Evolutionary conservation across 345 rosid species (phyloP).

Genomic region (Angophora floribunda): DNA sequence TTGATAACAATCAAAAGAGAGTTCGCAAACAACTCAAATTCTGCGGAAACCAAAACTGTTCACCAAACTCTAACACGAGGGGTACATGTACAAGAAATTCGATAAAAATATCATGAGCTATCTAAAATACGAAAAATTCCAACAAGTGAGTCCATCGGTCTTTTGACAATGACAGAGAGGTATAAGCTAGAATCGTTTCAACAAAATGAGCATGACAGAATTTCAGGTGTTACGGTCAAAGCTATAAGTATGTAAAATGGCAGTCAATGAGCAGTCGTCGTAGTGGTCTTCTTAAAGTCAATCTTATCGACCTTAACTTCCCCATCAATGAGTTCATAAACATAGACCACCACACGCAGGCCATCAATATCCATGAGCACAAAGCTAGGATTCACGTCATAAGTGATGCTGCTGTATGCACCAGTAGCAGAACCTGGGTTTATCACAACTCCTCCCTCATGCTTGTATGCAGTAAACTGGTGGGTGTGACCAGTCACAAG

Average conservation of each 20-base stretch:
- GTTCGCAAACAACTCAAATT: not conserved
- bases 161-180: not conserved
- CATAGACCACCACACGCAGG: constrained; percentile 85
- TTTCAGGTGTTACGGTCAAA: not conserved
- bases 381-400: constrained; percentile 87
- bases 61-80: not conserved
- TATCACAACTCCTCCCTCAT: constrained; percentile 91
- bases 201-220: not conserved
- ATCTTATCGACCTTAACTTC: constrained; percentile 97
- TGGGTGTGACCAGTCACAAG: constrained; percentile 95
- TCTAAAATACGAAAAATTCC: not conserved
- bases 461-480: constrained; percentile 96
- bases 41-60: not conserved
- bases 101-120: not conserved
- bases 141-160: not conserved
- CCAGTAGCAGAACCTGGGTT: constrained; percentile 98
- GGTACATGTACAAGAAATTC: not conserved
- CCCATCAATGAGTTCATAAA: constrained; percentile 87
- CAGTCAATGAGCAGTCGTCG: constrained; percentile 42
- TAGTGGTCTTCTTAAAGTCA: constrained; percentile 78
- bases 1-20: not conserved
- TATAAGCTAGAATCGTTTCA: not conserved
- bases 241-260: not conserved
- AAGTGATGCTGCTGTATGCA: constrained; percentile 79
- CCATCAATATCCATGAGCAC: constrained; percentile 98